These are phyloP conservation scores for Auriscalpium vulgare DNA, from an alignment of 768 basidiomycete species.

Conservation along the genomic window DNA sequence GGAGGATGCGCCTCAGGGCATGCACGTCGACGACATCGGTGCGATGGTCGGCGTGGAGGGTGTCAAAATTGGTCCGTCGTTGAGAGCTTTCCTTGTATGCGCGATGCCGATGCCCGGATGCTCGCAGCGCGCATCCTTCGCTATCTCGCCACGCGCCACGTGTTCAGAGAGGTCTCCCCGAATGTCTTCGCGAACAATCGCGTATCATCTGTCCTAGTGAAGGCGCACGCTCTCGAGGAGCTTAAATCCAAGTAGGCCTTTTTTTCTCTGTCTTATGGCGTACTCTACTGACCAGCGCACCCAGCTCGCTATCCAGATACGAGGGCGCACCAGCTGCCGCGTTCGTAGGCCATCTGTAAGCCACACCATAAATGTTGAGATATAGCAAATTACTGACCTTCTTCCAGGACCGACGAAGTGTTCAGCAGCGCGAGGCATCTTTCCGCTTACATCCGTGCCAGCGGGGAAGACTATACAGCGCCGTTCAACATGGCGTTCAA, in stretches of 20 bases:
- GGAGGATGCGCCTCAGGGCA: constrained; percentile 3
- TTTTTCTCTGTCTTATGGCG: no score
- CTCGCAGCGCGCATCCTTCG: constrained; percentile 30
- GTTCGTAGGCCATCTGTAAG: constrained; percentile 13
- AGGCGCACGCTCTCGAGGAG: constrained; percentile 21
- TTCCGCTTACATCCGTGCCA: not conserved
- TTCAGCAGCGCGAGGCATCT: not conserved
- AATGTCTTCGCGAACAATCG: constrained; percentile 33
- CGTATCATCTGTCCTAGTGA: constrained; percentile 27
- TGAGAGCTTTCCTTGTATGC: no score
- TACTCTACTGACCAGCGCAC: not conserved
- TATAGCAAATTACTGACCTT: no score
- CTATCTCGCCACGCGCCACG: constrained; percentile 30
- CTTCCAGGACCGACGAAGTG: constrained; percentile 4
- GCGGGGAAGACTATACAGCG: not conserved
- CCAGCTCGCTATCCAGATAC: constrained; percentile 4
- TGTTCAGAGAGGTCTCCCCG: constrained; percentile 30
- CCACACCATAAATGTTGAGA: no score
- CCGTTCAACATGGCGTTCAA: constrained; percentile 1
- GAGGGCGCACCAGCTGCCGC: constrained; percentile 15
- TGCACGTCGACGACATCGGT: constrained; percentile 5
- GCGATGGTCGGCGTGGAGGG: not conserved
- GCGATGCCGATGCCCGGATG: not conserved
- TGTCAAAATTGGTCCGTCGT: constrained; percentile 4
- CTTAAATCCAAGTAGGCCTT: no score